Evolutionary conservation across 2,329 filamentous ascomycete species (phyloP), one percentile per base, ranked within the genome.

Genomic region (Ophiostoma perfectum): DNA sequence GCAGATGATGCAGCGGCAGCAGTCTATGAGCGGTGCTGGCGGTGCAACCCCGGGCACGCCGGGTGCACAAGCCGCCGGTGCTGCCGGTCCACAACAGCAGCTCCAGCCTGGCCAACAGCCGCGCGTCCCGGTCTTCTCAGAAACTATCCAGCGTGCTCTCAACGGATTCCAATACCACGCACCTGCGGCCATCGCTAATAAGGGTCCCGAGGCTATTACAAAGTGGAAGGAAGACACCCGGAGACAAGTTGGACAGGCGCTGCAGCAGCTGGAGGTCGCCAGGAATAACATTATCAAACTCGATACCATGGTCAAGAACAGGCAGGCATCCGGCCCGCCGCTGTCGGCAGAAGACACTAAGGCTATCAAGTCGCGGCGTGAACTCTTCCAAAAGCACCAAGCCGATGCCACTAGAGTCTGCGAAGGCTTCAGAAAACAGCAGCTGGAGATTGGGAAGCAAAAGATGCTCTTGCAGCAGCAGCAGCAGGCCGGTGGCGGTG

Each of bases 181-280:
- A 1, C 82, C 82, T 0, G 72, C 78, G 0, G 75, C 78, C n/a
- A 67, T 84, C 0, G 73, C 76, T 0, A 79, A 81, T 16, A 82
- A 81, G 69, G 76, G 78, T 3, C 76, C 78, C 0, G 79, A 82
- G n/a, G 77, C 79, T 4, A 77, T 78, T 1, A 71, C 74, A 0
- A 83, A 83, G 70, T 86, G 82, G 82, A 74, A 81, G 1, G 77
- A 80, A 7, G 81, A 84, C 1, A 76, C 80, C 44, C 84, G 81
- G 72, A 75, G 78, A 0, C 79, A 78, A 67, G 85, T 86, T 69
- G 77, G 78, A 0, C 77, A 81, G 52, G 83, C 81, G 0, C 74
- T 87, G 5, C 76, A 81, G 71, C 78, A 80, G 1, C 85, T 86
- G 78, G 84, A 86, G 49, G 76, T 72, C 9, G 77, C 78, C 3